Percentiles rank a stretch among this genome's conserved stretches.
Conservation (phyloP, 73 alveolate genomes). For the Effrenium voratum region DNA sequence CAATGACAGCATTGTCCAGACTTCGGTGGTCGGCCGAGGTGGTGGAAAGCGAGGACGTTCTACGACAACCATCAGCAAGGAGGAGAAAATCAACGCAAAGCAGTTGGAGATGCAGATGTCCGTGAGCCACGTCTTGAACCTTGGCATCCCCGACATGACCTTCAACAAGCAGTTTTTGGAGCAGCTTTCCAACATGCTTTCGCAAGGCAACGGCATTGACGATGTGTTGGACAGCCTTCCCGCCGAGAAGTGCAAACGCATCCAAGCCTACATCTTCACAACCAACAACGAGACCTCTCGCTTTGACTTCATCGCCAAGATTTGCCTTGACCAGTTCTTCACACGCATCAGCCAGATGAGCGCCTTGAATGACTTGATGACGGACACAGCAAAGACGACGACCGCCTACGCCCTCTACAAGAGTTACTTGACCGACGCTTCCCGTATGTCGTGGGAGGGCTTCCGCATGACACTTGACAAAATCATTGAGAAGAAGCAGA, state of each 20-base stretch:
- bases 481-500: constrained; percentile 14
- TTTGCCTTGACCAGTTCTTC: constrained; percentile 14
- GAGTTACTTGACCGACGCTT: constrained; percentile 23
- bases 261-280: constrained; percentile 9
- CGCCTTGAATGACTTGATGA: not conserved
- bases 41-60: constrained; percentile 27
- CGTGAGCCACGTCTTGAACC: not conserved
- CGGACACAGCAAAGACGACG: not conserved
- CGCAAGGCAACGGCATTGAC: constrained; percentile 27
- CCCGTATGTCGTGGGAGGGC: constrained; percentile 42
- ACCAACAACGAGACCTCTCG: constrained; percentile 47
- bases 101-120: constrained; percentile 48
- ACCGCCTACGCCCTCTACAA: constrained; percentile 19
- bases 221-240: constrained; percentile 8
- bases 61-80: constrained; percentile 35
- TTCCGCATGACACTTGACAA: constrained; percentile 29
- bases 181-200: constrained; percentile 12
- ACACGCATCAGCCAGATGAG: not conserved
- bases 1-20: not conserved
- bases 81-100: constrained; percentile 29
- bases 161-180: constrained; percentile 6
- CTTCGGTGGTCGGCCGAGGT: not conserved
- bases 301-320: constrained; percentile 36
- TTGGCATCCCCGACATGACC: constrained; percentile 45
- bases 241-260: not conserved